phyloP scores from a whole-genome alignment of 1,284 basidiomycete species.

The Acaromyces ingoldii region DNA sequence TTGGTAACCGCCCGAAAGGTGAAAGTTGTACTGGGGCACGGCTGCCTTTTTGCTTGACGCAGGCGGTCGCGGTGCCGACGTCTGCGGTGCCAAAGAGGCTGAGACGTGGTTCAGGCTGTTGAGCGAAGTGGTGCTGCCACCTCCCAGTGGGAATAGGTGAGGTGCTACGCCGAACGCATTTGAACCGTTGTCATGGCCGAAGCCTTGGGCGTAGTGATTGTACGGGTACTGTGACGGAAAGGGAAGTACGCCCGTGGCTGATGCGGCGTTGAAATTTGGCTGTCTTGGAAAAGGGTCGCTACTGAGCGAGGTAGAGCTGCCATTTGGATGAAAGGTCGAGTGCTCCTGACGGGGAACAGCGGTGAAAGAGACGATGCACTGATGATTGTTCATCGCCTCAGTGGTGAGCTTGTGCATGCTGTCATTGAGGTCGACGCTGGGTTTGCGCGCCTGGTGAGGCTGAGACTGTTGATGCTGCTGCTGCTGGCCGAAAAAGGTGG shows the following conservation, averaged over 20 bases:
- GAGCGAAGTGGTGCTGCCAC: conserved; percentile 21
- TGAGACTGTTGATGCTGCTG: no score
- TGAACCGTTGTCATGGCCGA: conserved; percentile 1
- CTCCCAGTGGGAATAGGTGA: background rate
- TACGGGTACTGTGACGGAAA: conserved; percentile 7
- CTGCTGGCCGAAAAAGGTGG: conserved; percentile 9
- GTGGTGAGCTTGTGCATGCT: conserved; percentile 32
- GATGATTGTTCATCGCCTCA: conserved; percentile 41
- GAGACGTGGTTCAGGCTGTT: background rate
- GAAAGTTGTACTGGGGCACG: conserved; percentile 62
- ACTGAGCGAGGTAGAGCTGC: conserved; percentile 2
- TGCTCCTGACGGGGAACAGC: conserved; percentile 22
- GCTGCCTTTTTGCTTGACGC: conserved; percentile 16
- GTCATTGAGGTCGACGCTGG: conserved; percentile 31
- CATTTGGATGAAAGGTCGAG: conserved; percentile 1
- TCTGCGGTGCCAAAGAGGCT: conserved; percentile 14
- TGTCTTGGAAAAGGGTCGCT: conserved; percentile 8
- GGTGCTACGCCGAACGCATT: background rate
- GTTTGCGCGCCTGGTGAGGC: conserved; percentile 24
- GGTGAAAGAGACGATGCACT: conserved; percentile 39
- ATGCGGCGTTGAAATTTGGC: background rate
- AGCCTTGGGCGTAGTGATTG: conserved; percentile 9
- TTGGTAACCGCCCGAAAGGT: conserved; percentile 82
- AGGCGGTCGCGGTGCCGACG: conserved; percentile 15
- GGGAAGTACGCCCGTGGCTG: background rate